phyloP scores from a whole-genome alignment of 2,329 filamentous ascomycete species.

The Fusarium annulatum region DNA sequence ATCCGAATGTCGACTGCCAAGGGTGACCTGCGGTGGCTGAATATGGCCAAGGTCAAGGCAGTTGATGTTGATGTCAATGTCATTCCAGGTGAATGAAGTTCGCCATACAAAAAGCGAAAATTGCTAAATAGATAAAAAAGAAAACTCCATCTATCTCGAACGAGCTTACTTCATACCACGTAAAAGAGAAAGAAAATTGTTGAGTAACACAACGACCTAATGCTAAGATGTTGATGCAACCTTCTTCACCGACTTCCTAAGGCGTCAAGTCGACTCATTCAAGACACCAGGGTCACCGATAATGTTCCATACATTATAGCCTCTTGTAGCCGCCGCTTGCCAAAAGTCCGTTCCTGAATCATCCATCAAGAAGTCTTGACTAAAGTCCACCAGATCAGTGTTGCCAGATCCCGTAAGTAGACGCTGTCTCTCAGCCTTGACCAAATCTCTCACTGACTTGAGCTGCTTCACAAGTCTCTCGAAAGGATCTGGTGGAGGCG shows the following conservation, averaged over 20 bases:
- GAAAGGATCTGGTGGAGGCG: constrained; percentile 47
- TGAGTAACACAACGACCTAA: background rate
- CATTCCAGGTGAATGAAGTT: constrained; percentile 10
- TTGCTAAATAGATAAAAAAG: background rate
- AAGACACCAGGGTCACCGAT: constrained; percentile 44
- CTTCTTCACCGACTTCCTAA: background rate
- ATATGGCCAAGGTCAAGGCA: constrained; percentile 60
- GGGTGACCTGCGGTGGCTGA: constrained; percentile 64
- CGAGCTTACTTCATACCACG: constrained; percentile 2
- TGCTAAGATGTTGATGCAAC: background rate
- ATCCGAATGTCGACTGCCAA: constrained; percentile 60
- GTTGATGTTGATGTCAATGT: constrained; percentile 45
- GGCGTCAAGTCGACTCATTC: constrained; percentile 23
- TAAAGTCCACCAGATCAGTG: constrained; percentile 31
- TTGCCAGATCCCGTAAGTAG: constrained; percentile 38
- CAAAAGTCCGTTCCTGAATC: constrained; percentile 44
- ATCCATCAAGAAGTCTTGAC: constrained; percentile 38
- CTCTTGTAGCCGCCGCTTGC: constrained; percentile 37
- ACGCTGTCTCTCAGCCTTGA: constrained; percentile 47
- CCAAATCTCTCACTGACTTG: constrained; percentile 46
- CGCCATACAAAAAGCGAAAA: background rate
- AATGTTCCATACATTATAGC: constrained; percentile 44
- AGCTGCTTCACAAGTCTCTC: constrained; percentile 49
- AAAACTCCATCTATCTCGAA: constrained; percentile 10
- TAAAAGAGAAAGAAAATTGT: background rate